These are phyloP conservation scores for Penicillium steckii DNA, from an alignment of 495 filamentous ascomycete species.

Conservation along the genomic window DNA sequence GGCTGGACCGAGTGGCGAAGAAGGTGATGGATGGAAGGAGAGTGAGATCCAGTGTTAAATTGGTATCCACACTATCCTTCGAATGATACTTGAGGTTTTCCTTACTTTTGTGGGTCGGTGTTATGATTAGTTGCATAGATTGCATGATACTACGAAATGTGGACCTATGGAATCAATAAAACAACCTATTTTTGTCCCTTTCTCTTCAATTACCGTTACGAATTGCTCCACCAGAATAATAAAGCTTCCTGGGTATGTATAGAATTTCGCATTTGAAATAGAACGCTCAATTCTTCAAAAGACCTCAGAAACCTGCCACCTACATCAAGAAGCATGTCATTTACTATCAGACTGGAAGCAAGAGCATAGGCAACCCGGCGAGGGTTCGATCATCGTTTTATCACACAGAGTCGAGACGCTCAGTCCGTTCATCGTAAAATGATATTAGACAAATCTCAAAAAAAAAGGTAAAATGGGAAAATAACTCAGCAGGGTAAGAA, in stretches of 20 bases:
- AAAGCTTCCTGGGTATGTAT: no score
- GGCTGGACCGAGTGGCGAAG: conserved; percentile 38
- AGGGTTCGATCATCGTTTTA: conserved; percentile 17
- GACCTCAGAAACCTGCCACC: neutral
- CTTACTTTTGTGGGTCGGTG: no score
- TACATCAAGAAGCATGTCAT: neutral
- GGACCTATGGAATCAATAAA: no score
- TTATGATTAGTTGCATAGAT: no score
- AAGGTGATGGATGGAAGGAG: conserved; percentile 49
- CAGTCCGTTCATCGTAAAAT: conserved; percentile 30
- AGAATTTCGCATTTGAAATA: no score
- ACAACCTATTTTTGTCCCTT: no score
- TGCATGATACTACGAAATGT: no score
- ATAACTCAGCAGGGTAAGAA: conserved; percentile 14
- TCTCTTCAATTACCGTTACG: no score
- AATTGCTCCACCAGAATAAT: no score
- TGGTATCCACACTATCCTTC: no score
- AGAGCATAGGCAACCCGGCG: conserved; percentile 15
- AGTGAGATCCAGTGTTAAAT: conserved; percentile 46
- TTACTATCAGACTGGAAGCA: conserved; percentile 1
- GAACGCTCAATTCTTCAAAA: no score
- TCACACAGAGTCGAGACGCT: conserved; percentile 24
- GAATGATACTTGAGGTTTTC: no score
- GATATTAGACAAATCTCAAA: conserved; percentile 30
- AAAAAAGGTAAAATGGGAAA: conserved; percentile 12